phyloP scores from a whole-genome alignment of 192 early-diverging fungal species.

The Coemansia sp. region DNA sequence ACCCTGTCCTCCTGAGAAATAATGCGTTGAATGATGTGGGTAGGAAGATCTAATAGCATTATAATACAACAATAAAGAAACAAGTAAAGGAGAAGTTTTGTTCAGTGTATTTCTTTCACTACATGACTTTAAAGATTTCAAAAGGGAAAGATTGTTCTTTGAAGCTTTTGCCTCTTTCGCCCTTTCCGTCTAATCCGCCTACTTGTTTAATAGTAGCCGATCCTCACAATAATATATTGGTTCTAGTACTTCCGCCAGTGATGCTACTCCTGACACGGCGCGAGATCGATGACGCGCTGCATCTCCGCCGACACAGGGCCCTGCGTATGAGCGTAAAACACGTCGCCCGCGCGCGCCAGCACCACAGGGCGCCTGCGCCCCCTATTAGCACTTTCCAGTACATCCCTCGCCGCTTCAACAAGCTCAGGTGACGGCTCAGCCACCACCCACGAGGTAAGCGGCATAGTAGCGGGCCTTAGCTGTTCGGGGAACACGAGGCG shows the following conservation, averaged over 20 bases:
- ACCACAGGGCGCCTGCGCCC: conserved; percentile 7
- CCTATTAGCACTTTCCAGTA: conserved; percentile 27
- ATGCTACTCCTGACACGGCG: conserved; percentile 21
- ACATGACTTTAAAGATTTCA: no score
- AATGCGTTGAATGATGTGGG: not conserved
- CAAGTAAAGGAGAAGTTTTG: no score
- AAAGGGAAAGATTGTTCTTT: no score
- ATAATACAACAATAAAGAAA: no score
- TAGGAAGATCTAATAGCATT: not conserved
- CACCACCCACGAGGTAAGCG: conserved; percentile 39
- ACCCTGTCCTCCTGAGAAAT: not conserved
- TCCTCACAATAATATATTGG: no score
- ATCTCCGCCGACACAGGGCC: conserved; percentile 22
- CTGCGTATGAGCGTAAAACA: conserved; percentile 42
- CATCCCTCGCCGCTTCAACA: not conserved
- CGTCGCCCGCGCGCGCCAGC: conserved; percentile 28
- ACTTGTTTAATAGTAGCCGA: no score
- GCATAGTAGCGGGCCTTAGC: conserved; percentile 26
- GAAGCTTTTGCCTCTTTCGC: no score
- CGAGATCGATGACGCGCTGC: conserved; percentile 24
- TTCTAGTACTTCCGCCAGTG: not conserved
- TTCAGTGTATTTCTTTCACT: no score
- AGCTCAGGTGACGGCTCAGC: not conserved
- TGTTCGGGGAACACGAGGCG: conserved; percentile 37
- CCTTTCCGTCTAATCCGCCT: no score